Evolutionary conservation across 2,329 filamentous ascomycete genomes (phyloP).

Genomic region (Dactylellina sp.): DNA sequence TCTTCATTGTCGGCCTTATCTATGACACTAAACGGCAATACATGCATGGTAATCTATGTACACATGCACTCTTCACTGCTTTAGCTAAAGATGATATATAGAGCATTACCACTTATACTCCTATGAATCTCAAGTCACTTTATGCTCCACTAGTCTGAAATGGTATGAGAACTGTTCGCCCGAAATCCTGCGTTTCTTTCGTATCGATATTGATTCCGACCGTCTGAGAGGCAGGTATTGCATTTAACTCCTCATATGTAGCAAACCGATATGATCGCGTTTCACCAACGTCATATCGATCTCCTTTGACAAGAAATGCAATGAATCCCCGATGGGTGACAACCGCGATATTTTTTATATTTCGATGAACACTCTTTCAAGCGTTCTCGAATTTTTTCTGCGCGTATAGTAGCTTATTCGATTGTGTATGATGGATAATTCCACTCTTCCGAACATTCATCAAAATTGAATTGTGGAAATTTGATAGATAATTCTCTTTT

Average conservation of each 20-base stretch:
- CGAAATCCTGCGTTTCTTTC: constrained; percentile 18
- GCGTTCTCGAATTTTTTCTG: constrained; percentile 20
- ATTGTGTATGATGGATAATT: constrained; percentile 23
- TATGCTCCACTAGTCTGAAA: constrained; percentile 1
- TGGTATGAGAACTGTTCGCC: constrained; percentile 26
- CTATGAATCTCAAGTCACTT: too few relatives aligned
- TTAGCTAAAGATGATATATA: too few relatives aligned
- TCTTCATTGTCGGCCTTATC: too few relatives aligned
- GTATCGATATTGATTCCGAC: constrained; percentile 22
- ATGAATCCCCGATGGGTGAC: constrained; percentile 34
- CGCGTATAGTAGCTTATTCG: constrained; percentile 24
- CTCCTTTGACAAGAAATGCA: constrained; percentile 29
- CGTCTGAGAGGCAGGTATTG: background rate
- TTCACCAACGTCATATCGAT: constrained; percentile 28
- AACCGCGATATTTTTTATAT: constrained; percentile 22
- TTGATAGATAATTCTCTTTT: constrained; percentile 6
- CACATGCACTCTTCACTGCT: too few relatives aligned
- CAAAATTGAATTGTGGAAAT: constrained; percentile 26
- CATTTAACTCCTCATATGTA: constrained; percentile 22
- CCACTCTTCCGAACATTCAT: constrained; percentile 31
- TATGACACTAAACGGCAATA: too few relatives aligned
- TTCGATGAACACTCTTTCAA: constrained; percentile 23
- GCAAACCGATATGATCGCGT: constrained; percentile 34
- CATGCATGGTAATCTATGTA: too few relatives aligned
- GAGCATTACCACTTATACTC: too few relatives aligned